Conservation (phyloP, 75 land plant species). For the Pinus albicaulis region DNA sequence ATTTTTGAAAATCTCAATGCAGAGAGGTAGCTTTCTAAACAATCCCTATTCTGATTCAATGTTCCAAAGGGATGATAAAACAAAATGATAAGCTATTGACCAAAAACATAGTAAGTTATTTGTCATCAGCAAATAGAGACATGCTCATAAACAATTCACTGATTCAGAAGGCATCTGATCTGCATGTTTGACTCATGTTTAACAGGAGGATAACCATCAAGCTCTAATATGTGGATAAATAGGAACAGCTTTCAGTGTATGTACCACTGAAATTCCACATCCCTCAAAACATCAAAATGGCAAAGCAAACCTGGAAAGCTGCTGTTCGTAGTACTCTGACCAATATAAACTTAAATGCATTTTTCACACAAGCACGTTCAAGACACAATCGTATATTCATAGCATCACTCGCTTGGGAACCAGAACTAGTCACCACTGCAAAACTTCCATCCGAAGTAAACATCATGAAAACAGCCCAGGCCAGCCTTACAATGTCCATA, state of each 20-base stretch:
- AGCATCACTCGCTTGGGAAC: slow-evolving; percentile 39
- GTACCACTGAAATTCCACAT: not conserved
- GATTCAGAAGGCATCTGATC: too few relatives aligned
- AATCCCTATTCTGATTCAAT: too few relatives aligned
- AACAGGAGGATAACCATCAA: too few relatives aligned
- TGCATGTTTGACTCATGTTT: too few relatives aligned
- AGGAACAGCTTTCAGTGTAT: not conserved
- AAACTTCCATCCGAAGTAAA: slow-evolving; percentile 38
- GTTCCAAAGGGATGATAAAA: too few relatives aligned
- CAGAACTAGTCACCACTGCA: slow-evolving; percentile 23
- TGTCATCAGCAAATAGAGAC: too few relatives aligned
- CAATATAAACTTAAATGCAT: slow-evolving; percentile 77
- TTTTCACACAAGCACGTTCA: slow-evolving; percentile 59
- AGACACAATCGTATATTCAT: slow-evolving; percentile 44
- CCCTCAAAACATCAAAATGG: not conserved
- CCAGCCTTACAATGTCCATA: slow-evolving; percentile 67
- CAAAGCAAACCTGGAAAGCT: slow-evolving; percentile 74
- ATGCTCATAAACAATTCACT: too few relatives aligned
- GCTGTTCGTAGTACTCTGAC: slow-evolving; percentile 69
- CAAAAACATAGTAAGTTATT: too few relatives aligned
- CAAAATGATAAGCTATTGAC: too few relatives aligned
- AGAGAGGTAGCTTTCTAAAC: too few relatives aligned
- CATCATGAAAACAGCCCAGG: slow-evolving; percentile 86
- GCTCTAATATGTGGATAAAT: not conserved
- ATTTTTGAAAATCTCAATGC: too few relatives aligned